A percentile compares a stretch with the other conserved stretches of the same genome.
Conservation (phyloP, 441 rosid species). For the Croton laevigatus region DNA sequence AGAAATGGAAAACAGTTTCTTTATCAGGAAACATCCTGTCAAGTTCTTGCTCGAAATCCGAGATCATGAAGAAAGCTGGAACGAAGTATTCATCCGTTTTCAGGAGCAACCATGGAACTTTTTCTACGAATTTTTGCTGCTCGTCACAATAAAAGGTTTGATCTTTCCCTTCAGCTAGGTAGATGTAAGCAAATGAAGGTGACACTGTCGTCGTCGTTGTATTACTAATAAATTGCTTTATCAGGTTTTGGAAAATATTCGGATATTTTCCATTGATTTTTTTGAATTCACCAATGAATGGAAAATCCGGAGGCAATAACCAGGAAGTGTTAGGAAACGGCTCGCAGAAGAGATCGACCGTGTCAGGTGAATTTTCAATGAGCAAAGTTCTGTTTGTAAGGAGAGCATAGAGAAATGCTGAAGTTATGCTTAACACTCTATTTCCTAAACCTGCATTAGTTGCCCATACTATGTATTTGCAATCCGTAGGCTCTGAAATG, state of each 20-base stretch:
- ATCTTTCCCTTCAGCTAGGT: slow-evolving; percentile 26
- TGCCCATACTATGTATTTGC: slow-evolving; percentile 39
- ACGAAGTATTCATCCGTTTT: slow-evolving; percentile 62
- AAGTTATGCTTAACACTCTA: slow-evolving; percentile 49
- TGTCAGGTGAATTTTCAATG: slow-evolving; percentile 49
- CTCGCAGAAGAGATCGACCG: slow-evolving; percentile 55
- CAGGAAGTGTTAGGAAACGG: slow-evolving; percentile 59
- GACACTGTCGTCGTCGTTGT: slow-evolving; percentile 21
- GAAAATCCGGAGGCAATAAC: slow-evolving; percentile 55
- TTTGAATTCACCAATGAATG: slow-evolving; percentile 31
- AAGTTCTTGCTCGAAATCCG: slow-evolving; percentile 46
- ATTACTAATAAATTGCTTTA: slow-evolving; percentile 32
- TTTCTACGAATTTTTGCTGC: slow-evolving; percentile 33
- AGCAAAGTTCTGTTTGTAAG: slow-evolving; percentile 63
- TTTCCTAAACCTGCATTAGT: slow-evolving; percentile 62
- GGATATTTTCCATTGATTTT: slow-evolving; percentile 36
- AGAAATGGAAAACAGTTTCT: slow-evolving; percentile 56
- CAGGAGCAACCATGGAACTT: slow-evolving; percentile 63
- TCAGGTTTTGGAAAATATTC: slow-evolving; percentile 44
- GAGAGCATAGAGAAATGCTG: slow-evolving; percentile 59
- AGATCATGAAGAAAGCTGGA: slow-evolving; percentile 62
- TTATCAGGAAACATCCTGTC: slow-evolving; percentile 50
- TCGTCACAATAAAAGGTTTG: slow-evolving; percentile 33
- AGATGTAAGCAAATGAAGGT: slow-evolving; percentile 47
- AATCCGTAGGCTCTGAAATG: slow-evolving; percentile 21